phyloP scores from a whole-genome alignment of 495 filamentous ascomycete species.

The Astrocystis sublimbata region DNA sequence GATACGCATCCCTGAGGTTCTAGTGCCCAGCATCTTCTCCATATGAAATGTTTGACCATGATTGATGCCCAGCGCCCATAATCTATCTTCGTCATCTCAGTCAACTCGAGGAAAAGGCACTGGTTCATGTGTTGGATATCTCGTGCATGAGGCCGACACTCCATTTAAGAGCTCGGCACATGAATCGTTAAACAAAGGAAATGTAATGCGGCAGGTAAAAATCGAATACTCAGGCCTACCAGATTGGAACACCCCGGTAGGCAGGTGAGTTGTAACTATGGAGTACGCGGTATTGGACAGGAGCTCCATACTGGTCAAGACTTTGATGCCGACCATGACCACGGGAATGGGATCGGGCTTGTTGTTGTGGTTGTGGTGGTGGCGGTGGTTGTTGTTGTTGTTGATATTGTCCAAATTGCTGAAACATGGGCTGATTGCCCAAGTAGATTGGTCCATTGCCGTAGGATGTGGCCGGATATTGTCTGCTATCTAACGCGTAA shows the following conservation, averaged over 20 bases:
- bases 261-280: conserved; percentile 54
- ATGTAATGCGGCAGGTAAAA: no score
- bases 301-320: conserved; percentile 30
- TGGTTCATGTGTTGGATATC: neutral
- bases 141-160: neutral
- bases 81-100: neutral
- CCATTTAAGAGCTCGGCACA: neutral
- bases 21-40: neutral
- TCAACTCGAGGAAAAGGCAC: neutral
- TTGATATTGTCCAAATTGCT: conserved; percentile 32
- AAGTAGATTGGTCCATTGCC: conserved; percentile 35
- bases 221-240: conserved; percentile 35
- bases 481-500: conserved; percentile 24
- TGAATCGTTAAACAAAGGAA: conserved; percentile 8
- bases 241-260: conserved; percentile 47
- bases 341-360: conserved; percentile 36
- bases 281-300: conserved; percentile 43
- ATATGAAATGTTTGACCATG: neutral
- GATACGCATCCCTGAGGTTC: neutral
- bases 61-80: neutral
- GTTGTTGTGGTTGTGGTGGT: conserved; percentile 30
- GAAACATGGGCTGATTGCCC: conserved; percentile 33
- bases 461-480: conserved; percentile 38
- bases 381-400: no score
- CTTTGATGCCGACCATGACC: conserved; percentile 44